phyloP scores from a whole-genome alignment of 495 filamentous ascomycete genomes.

The Astrocystis sublimbata region DNA sequence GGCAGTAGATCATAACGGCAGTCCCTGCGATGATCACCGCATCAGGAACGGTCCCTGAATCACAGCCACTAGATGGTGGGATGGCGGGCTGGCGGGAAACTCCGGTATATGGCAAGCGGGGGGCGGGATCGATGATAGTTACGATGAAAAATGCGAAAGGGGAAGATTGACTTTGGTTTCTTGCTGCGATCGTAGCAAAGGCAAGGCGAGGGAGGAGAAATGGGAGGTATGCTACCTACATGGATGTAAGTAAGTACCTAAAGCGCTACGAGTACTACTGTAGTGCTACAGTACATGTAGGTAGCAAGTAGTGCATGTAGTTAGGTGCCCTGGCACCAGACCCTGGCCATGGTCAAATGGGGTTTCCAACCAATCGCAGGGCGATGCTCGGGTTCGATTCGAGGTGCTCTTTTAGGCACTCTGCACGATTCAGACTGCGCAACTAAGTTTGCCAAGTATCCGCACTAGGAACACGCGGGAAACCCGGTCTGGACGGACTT shows the following conservation, averaged over 20 bases:
- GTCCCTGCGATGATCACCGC: constrained; percentile 18
- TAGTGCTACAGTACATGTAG: no score
- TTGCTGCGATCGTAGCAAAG: no score
- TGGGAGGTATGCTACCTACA: no score
- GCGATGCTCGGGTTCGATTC: no score
- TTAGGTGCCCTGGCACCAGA: no score
- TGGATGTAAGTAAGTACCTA: no score
- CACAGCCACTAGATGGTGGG: no score
- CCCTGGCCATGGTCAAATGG: background rate
- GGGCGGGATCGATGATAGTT: constrained; percentile 9
- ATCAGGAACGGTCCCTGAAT: constrained; percentile 6
- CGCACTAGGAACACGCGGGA: background rate
- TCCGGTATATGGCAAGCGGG: no score
- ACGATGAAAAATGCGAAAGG: constrained; percentile 7
- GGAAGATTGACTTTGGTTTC: background rate
- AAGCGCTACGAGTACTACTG: background rate
- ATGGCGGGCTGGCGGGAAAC: background rate
- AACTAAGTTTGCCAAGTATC: background rate
- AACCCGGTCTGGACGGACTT: background rate
- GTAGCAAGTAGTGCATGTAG: no score
- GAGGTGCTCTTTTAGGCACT: no score
- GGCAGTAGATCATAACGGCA: background rate
- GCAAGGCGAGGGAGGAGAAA: background rate
- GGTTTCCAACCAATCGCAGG: no score
- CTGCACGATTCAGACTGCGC: background rate